Evolutionary conservation across 768 basidiomycete species (phyloP).

Genomic region (Termitomyces sp.): DNA sequence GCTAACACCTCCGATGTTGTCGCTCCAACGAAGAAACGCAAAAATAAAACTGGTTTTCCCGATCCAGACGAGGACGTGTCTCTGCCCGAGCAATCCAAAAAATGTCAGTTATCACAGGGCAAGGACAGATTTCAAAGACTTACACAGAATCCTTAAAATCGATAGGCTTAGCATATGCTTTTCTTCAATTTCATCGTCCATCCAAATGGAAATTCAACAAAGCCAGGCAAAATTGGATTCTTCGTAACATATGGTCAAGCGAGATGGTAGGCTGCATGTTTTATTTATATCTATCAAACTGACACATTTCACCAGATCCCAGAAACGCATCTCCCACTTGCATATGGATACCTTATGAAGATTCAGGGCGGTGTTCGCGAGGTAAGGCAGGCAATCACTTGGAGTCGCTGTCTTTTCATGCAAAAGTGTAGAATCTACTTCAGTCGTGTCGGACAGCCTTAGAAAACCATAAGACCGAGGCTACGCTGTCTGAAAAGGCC

Average conservation of each 20-base stretch:
- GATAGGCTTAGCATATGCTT: constrained; percentile 50
- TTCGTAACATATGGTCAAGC: constrained; percentile 61
- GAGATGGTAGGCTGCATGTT: constrained; percentile 32
- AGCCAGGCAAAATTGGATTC: constrained; percentile 71
- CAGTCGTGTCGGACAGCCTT: constrained; percentile 13
- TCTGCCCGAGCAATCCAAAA: constrained; percentile 35
- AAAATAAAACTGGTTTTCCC: constrained; percentile 41
- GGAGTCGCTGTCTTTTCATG: constrained; percentile 1
- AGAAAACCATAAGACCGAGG: constrained; percentile 5
- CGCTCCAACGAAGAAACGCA: constrained; percentile 30
- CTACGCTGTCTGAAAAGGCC: background rate
- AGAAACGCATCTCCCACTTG: constrained; percentile 43
- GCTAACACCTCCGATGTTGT: constrained; percentile 5
- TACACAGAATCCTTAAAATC: background rate
- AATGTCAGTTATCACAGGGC: constrained; percentile 29
- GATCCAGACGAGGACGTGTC: constrained; percentile 39
- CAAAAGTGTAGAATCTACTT: constrained; percentile 12
- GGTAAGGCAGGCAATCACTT: constrained; percentile 25
- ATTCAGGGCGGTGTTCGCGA: constrained; percentile 46
- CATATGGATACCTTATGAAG: constrained; percentile 41
- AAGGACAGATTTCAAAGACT: constrained; percentile 1
- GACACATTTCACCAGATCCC: constrained; percentile 39
- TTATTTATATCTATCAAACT: background rate
- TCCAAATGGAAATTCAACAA: constrained; percentile 72
- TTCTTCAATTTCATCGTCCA: constrained; percentile 45